Evolutionary conservation across 2,329 filamentous ascomycete genomes (phyloP).

Genomic region (Chaetomiaceae sp.): DNA sequence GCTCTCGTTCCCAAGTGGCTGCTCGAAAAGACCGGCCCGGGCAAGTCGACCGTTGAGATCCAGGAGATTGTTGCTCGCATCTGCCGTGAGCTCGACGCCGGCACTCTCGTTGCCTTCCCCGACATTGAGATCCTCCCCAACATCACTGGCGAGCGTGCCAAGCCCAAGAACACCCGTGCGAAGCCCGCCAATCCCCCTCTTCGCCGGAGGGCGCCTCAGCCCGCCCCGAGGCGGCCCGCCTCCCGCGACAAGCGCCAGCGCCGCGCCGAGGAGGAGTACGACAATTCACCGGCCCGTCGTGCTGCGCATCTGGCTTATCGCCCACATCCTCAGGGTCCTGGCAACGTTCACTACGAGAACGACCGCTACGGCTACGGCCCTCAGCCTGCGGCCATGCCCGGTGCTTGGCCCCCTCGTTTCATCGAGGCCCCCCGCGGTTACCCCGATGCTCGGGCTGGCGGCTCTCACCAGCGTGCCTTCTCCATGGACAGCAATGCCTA

Average conservation of each 20-base stretch:
- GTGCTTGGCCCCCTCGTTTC: too few relatives aligned
- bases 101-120: conserved; percentile 44
- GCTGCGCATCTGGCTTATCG: not conserved
- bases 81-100: conserved; percentile 41
- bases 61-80: conserved; percentile 44
- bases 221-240: not conserved
- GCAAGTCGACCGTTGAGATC: conserved; percentile 46
- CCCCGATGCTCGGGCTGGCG: not conserved
- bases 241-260: conserved; percentile 29
- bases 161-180: conserved; percentile 15
- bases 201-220: not conserved
- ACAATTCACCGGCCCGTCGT: conserved; percentile 13
- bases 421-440: not conserved
- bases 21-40: conserved; percentile 40
- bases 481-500: not conserved
- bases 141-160: conserved; percentile 36
- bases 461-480: conserved; percentile 15
- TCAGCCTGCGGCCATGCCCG: too few relatives aligned
- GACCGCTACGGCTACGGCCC: too few relatives aligned
- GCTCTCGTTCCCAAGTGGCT: conserved; percentile 49
- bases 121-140: conserved; percentile 58
- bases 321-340: conserved; percentile 19
- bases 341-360: too few relatives aligned
- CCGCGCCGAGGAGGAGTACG: conserved; percentile 21
- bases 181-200: not conserved